phyloP scores from a whole-genome alignment of 306 rosid genomes.

The Datisca glomerata region DNA sequence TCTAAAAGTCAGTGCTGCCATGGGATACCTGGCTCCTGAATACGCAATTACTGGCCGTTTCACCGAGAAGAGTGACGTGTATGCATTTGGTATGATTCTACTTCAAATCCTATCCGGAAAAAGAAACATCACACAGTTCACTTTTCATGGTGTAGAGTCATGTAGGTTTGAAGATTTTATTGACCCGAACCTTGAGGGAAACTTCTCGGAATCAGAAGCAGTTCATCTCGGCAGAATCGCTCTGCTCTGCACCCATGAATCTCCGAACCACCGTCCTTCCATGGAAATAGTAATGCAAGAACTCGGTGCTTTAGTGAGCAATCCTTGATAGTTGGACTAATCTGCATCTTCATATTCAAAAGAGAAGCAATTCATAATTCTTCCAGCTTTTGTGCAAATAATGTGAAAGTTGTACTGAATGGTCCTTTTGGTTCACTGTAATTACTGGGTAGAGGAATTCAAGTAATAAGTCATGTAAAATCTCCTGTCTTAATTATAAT shows the following conservation, averaged over 20 bases:
- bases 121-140: constrained; percentile 19
- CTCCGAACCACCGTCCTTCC: constrained; percentile 38
- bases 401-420: too few relatives aligned
- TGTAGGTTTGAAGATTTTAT: constrained; percentile 28
- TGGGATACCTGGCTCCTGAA: constrained; percentile 81
- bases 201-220: constrained; percentile 48
- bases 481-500: too few relatives aligned
- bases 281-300: too few relatives aligned
- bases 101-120: constrained; percentile 69
- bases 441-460: too few relatives aligned
- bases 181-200: constrained; percentile 49
- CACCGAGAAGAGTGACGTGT: constrained; percentile 53
- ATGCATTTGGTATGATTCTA: constrained; percentile 60
- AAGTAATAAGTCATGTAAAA: too few relatives aligned
- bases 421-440: too few relatives aligned
- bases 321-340: too few relatives aligned
- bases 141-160: not conserved
- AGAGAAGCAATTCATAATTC: too few relatives aligned
- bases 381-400: too few relatives aligned
- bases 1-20: constrained; percentile 76
- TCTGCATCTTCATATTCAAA: too few relatives aligned
- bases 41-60: constrained; percentile 51
- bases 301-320: too few relatives aligned
- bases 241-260: constrained; percentile 48
- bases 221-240: constrained; percentile 38